phyloP scores from a whole-genome alignment of 148 eudicot species.

The Simmondsia chinensis region DNA sequence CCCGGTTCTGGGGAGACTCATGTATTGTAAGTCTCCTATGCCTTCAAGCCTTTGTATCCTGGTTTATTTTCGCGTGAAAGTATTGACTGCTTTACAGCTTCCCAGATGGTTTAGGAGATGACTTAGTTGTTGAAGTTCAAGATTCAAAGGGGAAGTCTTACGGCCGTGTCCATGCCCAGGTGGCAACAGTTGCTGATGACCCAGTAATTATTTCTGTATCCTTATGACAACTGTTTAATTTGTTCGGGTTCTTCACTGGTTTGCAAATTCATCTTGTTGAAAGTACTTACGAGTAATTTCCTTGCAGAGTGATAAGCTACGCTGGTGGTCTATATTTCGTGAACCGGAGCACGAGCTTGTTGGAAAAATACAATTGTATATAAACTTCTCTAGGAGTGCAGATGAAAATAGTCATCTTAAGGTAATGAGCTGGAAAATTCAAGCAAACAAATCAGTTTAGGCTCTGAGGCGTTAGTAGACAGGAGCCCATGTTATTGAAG shows the following conservation, averaged over 20 bases:
- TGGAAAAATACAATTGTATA: conserved; percentile 73
- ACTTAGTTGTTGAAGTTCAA: conserved; percentile 69
- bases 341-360: conserved; percentile 96
- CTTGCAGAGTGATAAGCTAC: conserved; percentile 82
- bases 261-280: background rate
- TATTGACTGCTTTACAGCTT: conserved; percentile 54
- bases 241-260: no score
- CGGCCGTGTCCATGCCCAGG: conserved; percentile 84
- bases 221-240: background rate
- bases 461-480: no score
- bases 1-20: conserved; percentile 93
- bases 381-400: conserved; percentile 62
- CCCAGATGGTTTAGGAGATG: conserved; percentile 95
- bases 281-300: conserved; percentile 7
- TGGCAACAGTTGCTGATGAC: conserved; percentile 81
- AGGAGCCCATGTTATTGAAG: no score
- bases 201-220: conserved; percentile 28
- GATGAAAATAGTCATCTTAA: conserved; percentile 67
- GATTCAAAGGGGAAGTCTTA: conserved; percentile 71
- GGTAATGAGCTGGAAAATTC: conserved; percentile 33
- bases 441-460: no score
- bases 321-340: conserved; percentile 89
- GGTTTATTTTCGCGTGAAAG: background rate
- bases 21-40: conserved; percentile 54
- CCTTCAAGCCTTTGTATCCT: conserved; percentile 2